These are phyloP conservation scores for Madurella mycetomatis DNA, from an alignment of 2,329 filamentous ascomycete genomes.

Conservation along the genomic window DNA sequence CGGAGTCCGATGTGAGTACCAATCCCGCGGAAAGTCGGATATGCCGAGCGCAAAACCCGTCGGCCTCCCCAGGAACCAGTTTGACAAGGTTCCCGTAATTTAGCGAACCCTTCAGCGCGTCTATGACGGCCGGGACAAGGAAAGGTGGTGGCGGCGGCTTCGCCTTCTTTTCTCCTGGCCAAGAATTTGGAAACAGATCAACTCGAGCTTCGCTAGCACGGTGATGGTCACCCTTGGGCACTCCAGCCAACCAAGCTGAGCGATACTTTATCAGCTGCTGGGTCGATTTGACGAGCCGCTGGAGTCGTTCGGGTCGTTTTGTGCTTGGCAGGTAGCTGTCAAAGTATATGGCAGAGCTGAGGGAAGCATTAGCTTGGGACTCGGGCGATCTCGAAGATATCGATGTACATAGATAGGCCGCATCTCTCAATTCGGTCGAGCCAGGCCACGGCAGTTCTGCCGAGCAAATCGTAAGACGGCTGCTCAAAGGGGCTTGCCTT, in stretches of 20 bases:
- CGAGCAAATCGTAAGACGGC: slow-evolving; percentile 62
- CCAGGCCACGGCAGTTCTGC: slow-evolving; percentile 55
- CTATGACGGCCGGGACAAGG: slow-evolving; percentile 71
- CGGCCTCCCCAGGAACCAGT: slow-evolving; percentile 80
- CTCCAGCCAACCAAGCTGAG: slow-evolving; percentile 28
- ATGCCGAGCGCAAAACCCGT: slow-evolving; percentile 69
- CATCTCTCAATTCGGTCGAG: slow-evolving; percentile 54
- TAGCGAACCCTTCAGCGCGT: slow-evolving; percentile 53
- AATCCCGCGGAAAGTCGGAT: slow-evolving; percentile 50
- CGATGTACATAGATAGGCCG: slow-evolving; percentile 58
- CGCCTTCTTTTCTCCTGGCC: slow-evolving; percentile 27
- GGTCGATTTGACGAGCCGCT: slow-evolving; percentile 56
- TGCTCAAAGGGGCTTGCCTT: slow-evolving; percentile 45
- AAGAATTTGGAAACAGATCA: slow-evolving; percentile 23
- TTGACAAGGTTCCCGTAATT: slow-evolving; percentile 41
- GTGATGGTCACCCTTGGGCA: slow-evolving; percentile 18
- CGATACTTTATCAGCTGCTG: slow-evolving; percentile 50
- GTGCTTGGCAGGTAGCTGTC: slow-evolving; percentile 71
- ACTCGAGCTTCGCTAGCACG: slow-evolving; percentile 15
- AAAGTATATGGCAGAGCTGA: slow-evolving; percentile 70
- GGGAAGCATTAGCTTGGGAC: slow-evolving; percentile 15
- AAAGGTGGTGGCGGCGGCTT: slow-evolving; percentile 54
- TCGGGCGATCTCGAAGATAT: not conserved
- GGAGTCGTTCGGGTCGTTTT: slow-evolving; percentile 60
- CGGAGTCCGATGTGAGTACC: slow-evolving; percentile 80